Evolutionary conservation across 768 basidiomycete genomes (phyloP), one percentile per base, ranked within the genome.

Genomic region (Mycena rosella): DNA sequence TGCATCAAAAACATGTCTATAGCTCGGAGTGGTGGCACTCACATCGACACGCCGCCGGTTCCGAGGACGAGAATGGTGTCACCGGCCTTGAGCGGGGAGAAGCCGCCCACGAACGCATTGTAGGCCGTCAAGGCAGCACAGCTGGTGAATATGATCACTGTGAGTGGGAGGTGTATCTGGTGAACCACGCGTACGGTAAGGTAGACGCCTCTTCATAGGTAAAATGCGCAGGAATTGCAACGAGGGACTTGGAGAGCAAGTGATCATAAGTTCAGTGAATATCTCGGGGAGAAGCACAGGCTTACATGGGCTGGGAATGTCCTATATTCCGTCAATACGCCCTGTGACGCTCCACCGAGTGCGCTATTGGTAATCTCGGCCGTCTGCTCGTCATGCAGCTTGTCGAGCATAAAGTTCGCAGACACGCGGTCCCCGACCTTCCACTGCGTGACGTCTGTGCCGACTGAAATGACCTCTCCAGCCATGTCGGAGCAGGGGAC

Each of bases 161-260:
- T n/a, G n/a, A n/a, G n/a, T n/a, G n/a, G n/a, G n/a, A n/a, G n/a
- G n/a, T n/a, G n/a, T n/a, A n/a, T 29, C 14, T 24, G n/a, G n/a
- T 3, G 32, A 8, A 40, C 9, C 15, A 8, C 15, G 76, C 83
- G 38, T 73, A 90, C 80, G 89, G 87, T 5, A 92, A 78, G 32
- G 89, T 89, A 0, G 91, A 87, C 0, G 86, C 91, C 72, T 93
- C 88, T 65, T 88, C 87, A 68, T 87, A 90, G 1, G 84, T 84
- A 20, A 91, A 81, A 72, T 90, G 85, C 9, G 84, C 75, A 0
- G 91, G 87, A 66, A 90, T 79, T 47, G 72, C 67, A 24, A 91
- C 83, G 40, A 91, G 77, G 0, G 83, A 81, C 86, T 87, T 55
- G 9, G 6, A 14, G 14, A 26, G 38, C 5, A 6, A 7, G 17